A percentile compares a stretch with the other conserved stretches of the same genome.
phyloP scores from a whole-genome alignment of 2,329 filamentous ascomycete genomes.

The Calcarisporium arbuscula region DNA sequence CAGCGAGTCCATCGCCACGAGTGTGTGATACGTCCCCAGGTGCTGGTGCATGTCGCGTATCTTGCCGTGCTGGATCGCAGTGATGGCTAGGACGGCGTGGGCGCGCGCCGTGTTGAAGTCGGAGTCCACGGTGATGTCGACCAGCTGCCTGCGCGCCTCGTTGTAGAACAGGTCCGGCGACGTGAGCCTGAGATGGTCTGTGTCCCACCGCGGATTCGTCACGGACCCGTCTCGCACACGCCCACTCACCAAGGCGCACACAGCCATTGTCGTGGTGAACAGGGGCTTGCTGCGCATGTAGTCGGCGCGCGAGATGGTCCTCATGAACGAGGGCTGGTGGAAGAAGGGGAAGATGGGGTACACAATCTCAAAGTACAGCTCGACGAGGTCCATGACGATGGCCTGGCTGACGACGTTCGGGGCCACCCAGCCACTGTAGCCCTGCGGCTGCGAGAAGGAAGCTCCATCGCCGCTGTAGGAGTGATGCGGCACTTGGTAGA shows the following conservation, averaged over 20 bases:
- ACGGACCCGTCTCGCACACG: conserved; percentile 44
- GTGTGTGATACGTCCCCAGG: conserved; percentile 42
- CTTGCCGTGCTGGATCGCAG: conserved; percentile 44
- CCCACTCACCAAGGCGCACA: conserved; percentile 41
- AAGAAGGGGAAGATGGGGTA: conserved; percentile 49
- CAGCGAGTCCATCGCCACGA: conserved; percentile 41
- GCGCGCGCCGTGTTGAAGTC: conserved; percentile 13
- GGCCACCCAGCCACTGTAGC: conserved; percentile 8
- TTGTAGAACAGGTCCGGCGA: conserved; percentile 15
- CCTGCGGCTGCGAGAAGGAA: conserved; percentile 1
- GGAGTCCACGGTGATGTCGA: conserved; percentile 2
- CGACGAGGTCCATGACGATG: conserved; percentile 33
- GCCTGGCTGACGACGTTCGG: conserved; percentile 13
- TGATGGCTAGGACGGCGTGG: conserved; percentile 40
- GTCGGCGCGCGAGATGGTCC: conserved; percentile 32
- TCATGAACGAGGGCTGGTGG: conserved; percentile 36
- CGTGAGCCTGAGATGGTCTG: conserved; percentile 33
- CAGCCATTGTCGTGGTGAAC: conserved; percentile 45
- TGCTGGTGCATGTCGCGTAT: conserved; percentile 43
- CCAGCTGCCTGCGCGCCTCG: conserved; percentile 13
- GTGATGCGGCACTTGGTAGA: no score
- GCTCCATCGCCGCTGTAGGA: conserved; percentile 4
- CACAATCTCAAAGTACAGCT: conserved; percentile 46
- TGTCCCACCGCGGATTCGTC: conserved; percentile 26
- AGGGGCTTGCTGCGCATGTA: conserved; percentile 35